phyloP scores from a whole-genome alignment of 1,284 basidiomycete genomes.

The Ustilago curta region DNA sequence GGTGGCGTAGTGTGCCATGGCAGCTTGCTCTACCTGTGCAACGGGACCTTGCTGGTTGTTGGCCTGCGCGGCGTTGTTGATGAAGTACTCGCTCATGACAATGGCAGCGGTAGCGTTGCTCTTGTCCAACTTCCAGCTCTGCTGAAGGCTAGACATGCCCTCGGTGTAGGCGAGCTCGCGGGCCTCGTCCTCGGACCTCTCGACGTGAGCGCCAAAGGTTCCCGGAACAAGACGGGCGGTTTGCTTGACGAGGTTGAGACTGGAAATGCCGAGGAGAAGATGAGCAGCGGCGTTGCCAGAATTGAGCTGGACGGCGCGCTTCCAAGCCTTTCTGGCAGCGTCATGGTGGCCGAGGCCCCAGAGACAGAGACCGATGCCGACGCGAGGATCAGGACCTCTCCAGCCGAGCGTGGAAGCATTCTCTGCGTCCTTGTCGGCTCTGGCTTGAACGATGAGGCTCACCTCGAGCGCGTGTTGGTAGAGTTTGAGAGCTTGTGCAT shows the following conservation, averaged over 20 bases:
- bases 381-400: slow-evolving; percentile 65
- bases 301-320: slow-evolving; percentile 57
- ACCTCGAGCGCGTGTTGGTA: slow-evolving; percentile 65
- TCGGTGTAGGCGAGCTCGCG: slow-evolving; percentile 62
- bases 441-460: slow-evolving; percentile 48
- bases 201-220: slow-evolving; percentile 56
- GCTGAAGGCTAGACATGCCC: slow-evolving; percentile 59
- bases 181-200: slow-evolving; percentile 57
- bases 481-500: slow-evolving; percentile 55
- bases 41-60: slow-evolving; percentile 21
- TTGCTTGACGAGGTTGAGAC: slow-evolving; percentile 60
- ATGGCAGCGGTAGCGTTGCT: slow-evolving; percentile 64
- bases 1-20: slow-evolving; percentile 50
- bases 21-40: slow-evolving; percentile 33
- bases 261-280: slow-evolving; percentile 64
- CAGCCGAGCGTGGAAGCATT: slow-evolving; percentile 38
- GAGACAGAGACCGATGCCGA: slow-evolving; percentile 67
- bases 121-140: slow-evolving; percentile 67
- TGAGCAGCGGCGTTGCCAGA: slow-evolving; percentile 49
- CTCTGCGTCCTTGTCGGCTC: slow-evolving; percentile 41
- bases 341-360: slow-evolving; percentile 61
- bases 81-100: slow-evolving; percentile 61
- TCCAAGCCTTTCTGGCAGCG: slow-evolving; percentile 65
- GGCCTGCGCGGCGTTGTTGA: slow-evolving; percentile 50
- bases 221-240: slow-evolving; percentile 49